These are phyloP conservation scores for Pythium grandisporangium DNA, from an alignment of 352 stramenopile species.

Conservation along the genomic window DNA sequence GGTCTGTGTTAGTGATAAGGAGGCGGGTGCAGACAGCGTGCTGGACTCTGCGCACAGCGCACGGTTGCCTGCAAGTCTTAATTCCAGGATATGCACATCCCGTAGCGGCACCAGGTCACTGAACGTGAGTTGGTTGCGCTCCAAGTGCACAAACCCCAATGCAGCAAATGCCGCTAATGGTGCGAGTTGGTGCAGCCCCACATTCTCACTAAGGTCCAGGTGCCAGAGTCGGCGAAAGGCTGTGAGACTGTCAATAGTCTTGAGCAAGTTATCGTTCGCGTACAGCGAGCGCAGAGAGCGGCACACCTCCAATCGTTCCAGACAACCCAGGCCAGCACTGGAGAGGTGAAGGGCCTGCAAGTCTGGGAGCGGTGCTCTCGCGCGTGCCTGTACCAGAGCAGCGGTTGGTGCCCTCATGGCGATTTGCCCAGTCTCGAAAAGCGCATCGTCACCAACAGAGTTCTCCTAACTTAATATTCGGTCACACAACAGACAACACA, in stretches of 20 bases:
- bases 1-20: neutral
- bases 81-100: constrained; percentile 44
- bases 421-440: no score
- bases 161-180: constrained; percentile 33
- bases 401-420: constrained; percentile 31
- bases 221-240: constrained; percentile 34
- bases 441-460: no score
- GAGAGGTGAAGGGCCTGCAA: constrained; percentile 47
- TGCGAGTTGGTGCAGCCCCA: constrained; percentile 22
- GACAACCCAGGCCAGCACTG: constrained; percentile 30
- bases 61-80: constrained; percentile 30
- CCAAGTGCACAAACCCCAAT: constrained; percentile 46
- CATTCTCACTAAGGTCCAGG: constrained; percentile 41
- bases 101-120: constrained; percentile 42
- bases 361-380: constrained; percentile 33
- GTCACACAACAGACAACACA: no score
- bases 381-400: constrained; percentile 37
- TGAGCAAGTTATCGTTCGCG: constrained; percentile 33
- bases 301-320: constrained; percentile 38
- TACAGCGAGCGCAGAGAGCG: constrained; percentile 38
- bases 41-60: constrained; percentile 10
- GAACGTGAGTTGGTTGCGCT: constrained; percentile 35
- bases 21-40: neutral
- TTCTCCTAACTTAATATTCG: no score
- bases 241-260: constrained; percentile 25